These are phyloP conservation scores for Stipa capillata DNA, from an alignment of 176 grass and related monocot species.

Conservation along the genomic window DNA sequence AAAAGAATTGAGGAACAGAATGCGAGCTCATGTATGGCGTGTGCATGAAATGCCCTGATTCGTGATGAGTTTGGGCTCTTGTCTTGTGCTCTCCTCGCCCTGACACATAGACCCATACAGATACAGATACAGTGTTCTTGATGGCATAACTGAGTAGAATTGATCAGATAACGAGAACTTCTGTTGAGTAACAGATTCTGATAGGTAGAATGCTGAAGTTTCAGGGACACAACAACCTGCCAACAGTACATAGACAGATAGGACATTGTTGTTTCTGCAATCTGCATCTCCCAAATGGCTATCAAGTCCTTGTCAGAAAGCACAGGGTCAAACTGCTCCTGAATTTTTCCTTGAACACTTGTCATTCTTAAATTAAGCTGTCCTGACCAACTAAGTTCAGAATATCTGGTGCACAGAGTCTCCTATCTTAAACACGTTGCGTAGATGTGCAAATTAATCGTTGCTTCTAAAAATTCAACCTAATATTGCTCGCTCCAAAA, in stretches of 20 bases:
- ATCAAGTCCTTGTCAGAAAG: background rate
- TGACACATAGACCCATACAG: background rate
- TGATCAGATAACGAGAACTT: background rate
- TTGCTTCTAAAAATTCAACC: no score
- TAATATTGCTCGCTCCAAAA: no score
- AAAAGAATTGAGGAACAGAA: background rate
- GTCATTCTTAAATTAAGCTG: background rate
- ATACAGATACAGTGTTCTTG: background rate
- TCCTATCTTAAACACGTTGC: background rate
- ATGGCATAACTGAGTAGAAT: background rate
- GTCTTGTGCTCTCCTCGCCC: background rate
- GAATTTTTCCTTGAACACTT: background rate
- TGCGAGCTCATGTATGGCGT: conserved; percentile 3
- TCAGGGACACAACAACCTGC: background rate
- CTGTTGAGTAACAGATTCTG: background rate
- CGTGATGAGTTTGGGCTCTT: background rate
- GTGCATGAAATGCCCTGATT: background rate
- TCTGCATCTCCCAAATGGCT: background rate
- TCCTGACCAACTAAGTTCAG: background rate
- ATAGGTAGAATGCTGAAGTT: background rate
- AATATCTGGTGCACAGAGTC: conserved; percentile 10
- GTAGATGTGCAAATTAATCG: background rate
- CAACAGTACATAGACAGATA: background rate
- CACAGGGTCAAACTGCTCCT: background rate
- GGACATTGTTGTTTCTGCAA: background rate